Percentiles rank a stretch among this genome's conserved stretches.
phyloP scores from a whole-genome alignment of 2,329 filamentous ascomycete genomes.

The Neopestalotiopsis clavispora region DNA sequence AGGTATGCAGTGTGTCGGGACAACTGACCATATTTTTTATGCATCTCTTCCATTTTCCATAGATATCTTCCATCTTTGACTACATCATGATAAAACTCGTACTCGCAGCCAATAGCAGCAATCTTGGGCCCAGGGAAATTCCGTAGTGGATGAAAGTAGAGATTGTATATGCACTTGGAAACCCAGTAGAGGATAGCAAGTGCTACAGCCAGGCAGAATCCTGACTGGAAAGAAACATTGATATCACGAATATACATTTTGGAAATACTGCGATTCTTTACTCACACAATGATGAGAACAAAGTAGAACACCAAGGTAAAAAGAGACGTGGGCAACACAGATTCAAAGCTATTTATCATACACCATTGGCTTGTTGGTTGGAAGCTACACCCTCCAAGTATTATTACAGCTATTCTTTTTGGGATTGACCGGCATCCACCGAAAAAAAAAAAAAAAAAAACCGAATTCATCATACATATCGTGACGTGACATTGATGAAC shows the following conservation, averaged over 20 bases:
- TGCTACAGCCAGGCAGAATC: neutral
- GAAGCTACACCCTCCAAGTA: too few relatives aligned
- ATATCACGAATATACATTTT: neutral
- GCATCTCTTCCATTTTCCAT: slow-evolving; percentile 28
- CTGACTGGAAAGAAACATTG: neutral
- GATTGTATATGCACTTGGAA: slow-evolving; percentile 1
- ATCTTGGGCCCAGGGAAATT: slow-evolving; percentile 30
- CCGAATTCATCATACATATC: too few relatives aligned
- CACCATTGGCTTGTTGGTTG: too few relatives aligned
- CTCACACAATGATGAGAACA: neutral
- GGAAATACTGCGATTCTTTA: neutral
- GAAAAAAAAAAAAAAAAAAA: too few relatives aligned
- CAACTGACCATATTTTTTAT: slow-evolving; percentile 29
- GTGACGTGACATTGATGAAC: too few relatives aligned
- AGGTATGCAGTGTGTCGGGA: neutral
- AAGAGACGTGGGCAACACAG: neutral
- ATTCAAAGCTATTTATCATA: too few relatives aligned
- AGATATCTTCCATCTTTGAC: slow-evolving; percentile 26
- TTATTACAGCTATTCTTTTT: too few relatives aligned
- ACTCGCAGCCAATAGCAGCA: slow-evolving; percentile 27
- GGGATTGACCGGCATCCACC: too few relatives aligned
- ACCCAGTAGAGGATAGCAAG: neutral
- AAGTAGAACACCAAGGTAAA: neutral
- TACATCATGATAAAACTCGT: slow-evolving; percentile 32
- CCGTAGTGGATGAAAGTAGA: slow-evolving; percentile 5